These are phyloP conservation scores for Cubamyces lactineus DNA, from an alignment of 768 basidiomycete species.

Conservation along the genomic window DNA sequence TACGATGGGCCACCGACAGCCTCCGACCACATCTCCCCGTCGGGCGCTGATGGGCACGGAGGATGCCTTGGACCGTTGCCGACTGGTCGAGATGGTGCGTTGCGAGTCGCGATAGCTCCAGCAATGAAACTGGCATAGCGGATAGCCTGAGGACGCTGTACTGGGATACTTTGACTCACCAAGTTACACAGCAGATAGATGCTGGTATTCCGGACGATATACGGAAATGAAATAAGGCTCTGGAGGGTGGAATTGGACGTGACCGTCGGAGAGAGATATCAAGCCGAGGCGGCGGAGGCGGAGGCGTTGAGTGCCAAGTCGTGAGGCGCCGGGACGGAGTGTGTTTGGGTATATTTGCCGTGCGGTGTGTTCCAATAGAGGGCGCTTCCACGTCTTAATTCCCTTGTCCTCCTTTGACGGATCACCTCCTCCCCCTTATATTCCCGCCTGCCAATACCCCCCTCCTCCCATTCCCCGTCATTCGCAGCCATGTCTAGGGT, in stretches of 20 bases:
- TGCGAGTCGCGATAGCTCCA: not conserved
- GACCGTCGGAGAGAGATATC: too few relatives aligned
- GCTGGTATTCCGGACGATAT: not conserved
- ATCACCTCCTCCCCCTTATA: conserved; percentile 23
- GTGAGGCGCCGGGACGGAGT: conserved; percentile 8
- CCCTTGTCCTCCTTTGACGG: conserved; percentile 23
- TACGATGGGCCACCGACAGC: not conserved
- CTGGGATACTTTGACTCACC: not conserved
- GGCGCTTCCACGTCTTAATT: conserved; percentile 24
- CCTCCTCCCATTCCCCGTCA: conserved; percentile 8
- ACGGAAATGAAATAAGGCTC: not conserved
- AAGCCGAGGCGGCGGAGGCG: not conserved
- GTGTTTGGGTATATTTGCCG: conserved; percentile 21
- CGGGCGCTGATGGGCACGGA: not conserved
- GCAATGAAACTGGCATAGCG: not conserved
- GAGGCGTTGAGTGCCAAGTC: conserved; percentile 4
- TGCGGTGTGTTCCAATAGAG: conserved; percentile 13
- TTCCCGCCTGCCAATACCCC: conserved; percentile 21
- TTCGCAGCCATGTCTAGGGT: conserved; percentile 39
- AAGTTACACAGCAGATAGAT: not conserved
- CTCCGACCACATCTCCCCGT: conserved; percentile 1
- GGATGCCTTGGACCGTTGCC: not conserved
- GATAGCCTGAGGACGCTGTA: too few relatives aligned
- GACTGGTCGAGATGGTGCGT: not conserved
- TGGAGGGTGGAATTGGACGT: too few relatives aligned